Evolutionary conservation across 2,329 filamentous ascomycete genomes (phyloP), one percentile per base, ranked within the genome.

Genomic region (Cladophialophora chaetospira): DNA sequence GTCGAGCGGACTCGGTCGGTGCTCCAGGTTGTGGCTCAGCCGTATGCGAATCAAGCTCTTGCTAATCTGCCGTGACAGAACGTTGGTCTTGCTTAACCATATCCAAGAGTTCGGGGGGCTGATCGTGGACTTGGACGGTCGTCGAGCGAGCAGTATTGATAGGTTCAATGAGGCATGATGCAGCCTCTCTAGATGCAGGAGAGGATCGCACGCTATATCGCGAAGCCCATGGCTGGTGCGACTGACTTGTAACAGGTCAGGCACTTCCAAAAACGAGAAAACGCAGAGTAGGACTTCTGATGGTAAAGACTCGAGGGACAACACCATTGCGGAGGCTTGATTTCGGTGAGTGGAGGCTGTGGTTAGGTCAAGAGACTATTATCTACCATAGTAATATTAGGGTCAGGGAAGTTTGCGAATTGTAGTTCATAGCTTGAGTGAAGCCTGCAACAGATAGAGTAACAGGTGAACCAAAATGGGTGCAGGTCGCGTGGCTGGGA

Each of bases 41-140:
- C 82, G 82, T 66, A 89, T 89, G 49, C 82, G 81, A 4, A 85
- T 82, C 2, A 90, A 77, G 11, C 80, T 86, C 54, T 85, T 81
- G 43, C 82, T 82, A 2, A 90, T 79, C 19, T 78, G 76, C 17
- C 85, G 81, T 3, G 86, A 87, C 21, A 86, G 80, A 43, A 86
- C 78, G 29, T 86, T 82, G 11, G 84, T 89, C 53, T 80, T 77
- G 36, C 85, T 87, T 38, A 88, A 72, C 71, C 88, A 87, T 67
- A 90, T 88, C 69, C 77, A 80, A 36, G 85, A 80, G 19, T 77
- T 72, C 50, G 86, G 84, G 11, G 89, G 83, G 54, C 87, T 82
- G 33, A 82, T 71, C 1, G 86, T 75, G 3, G 82, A 79, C 2
- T 86, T 84, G 5, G 84, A 80, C 25, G 76, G 78, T 3, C 84